phyloP scores from a whole-genome alignment of 306 rosid genomes.

The Pachyrhizus erosus region DNA sequence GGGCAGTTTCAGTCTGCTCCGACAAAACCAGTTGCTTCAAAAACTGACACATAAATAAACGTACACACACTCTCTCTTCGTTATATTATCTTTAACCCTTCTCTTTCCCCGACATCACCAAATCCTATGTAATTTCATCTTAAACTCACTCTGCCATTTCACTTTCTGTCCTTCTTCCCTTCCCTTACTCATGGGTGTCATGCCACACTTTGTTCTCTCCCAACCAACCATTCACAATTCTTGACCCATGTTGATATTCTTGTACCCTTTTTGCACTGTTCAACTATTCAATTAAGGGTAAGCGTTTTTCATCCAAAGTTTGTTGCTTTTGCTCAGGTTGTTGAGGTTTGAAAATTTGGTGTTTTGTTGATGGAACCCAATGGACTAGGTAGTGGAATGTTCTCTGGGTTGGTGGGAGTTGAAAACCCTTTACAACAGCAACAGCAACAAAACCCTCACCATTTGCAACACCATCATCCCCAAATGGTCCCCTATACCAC shows the following conservation, averaged over 20 bases:
- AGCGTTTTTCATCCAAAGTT: background rate
- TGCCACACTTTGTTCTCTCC: background rate
- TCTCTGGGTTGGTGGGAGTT: slow-evolving; percentile 67
- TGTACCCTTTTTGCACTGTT: background rate
- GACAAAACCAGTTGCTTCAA: slow-evolving; percentile 68
- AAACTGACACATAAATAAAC: background rate
- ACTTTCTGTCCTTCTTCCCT: slow-evolving; percentile 4
- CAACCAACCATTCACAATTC: background rate
- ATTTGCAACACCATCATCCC: slow-evolving; percentile 52
- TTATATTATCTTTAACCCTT: slow-evolving; percentile 33
- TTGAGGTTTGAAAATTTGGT: background rate
- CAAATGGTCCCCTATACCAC: slow-evolving; percentile 57
- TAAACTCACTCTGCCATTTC: background rate
- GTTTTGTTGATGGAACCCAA: slow-evolving; percentile 63
- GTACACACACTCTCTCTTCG: background rate
- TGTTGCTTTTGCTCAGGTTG: background rate
- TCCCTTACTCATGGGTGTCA: background rate
- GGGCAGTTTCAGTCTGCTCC: slow-evolving; percentile 69
- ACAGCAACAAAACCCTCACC: slow-evolving; percentile 59
- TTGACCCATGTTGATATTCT: background rate
- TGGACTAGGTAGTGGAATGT: slow-evolving; percentile 68
- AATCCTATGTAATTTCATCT: background rate
- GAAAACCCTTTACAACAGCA: slow-evolving; percentile 70
- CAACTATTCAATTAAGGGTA: slow-evolving; percentile 45
- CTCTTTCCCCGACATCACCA: slow-evolving; percentile 29